Evolutionary conservation across 1,284 basidiomycete genomes (phyloP).

Genomic region (Xanthoconium separans): DNA sequence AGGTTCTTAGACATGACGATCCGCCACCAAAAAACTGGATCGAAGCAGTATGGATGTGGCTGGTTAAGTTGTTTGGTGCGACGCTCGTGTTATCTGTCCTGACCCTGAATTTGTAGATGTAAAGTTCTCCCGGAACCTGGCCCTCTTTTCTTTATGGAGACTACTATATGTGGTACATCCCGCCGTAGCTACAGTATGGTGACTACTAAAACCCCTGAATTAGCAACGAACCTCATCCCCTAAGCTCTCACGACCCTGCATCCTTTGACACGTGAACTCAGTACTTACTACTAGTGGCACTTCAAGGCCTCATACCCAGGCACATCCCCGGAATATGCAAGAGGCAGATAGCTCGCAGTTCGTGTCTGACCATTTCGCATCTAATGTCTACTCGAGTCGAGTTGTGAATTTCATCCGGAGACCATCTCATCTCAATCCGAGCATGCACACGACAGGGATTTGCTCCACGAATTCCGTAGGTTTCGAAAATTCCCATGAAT

Average conservation of each 20-base stretch:
- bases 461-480: no score
- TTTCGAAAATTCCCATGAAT: no score
- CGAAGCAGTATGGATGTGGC: conserved; percentile 18
- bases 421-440: no score
- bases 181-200: neutral
- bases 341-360: neutral
- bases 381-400: neutral
- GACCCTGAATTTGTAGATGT: conserved; percentile 1
- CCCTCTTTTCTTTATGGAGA: neutral
- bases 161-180: neutral
- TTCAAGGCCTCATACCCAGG: neutral
- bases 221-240: neutral
- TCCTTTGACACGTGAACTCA: neutral
- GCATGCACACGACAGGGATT: no score
- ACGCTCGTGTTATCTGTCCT: neutral
- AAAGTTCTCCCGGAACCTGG: neutral
- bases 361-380: neutral
- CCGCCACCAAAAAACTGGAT: conserved; percentile 20
- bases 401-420: no score
- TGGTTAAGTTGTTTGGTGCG: conserved; percentile 6
- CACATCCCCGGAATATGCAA: neutral
- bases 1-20: conserved; percentile 15
- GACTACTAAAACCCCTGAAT: neutral
- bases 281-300: neutral
- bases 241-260: neutral